phyloP scores from a whole-genome alignment of 2,329 filamentous ascomycete species.

The Chaetomium olivaceum region DNA sequence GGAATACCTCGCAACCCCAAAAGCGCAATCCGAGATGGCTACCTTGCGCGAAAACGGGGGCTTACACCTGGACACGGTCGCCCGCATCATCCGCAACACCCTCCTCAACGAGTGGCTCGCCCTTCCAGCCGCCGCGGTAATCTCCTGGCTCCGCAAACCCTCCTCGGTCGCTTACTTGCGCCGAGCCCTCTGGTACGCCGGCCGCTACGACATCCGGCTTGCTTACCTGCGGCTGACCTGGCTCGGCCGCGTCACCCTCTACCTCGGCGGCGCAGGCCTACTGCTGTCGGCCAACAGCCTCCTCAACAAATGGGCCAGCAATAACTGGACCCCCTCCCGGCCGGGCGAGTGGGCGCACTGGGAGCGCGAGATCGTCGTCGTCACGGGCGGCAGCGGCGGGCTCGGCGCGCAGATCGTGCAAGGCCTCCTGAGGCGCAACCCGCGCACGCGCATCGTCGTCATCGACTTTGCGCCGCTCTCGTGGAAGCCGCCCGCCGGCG shows the following conservation, averaged over 20 bases:
- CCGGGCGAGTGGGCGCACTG: conserved; percentile 39
- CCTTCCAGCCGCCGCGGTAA: conserved; percentile 22
- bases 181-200: conserved; percentile 11
- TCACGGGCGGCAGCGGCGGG: conserved; percentile 48
- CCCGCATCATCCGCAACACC: conserved; percentile 24
- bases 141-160: conserved; percentile 14
- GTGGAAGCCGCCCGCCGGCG: conserved; percentile 34
- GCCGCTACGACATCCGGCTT: conserved; percentile 14
- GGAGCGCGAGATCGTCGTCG: conserved; percentile 45
- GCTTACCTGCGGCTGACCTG: conserved; percentile 10
- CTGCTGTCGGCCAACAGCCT: conserved; percentile 24
- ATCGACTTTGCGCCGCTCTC: conserved; percentile 39
- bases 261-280: conserved; percentile 21
- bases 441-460: conserved; percentile 37
- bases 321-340: conserved; percentile 27
- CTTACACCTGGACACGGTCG: conserved; percentile 28
- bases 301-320: conserved; percentile 29
- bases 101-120: conserved; percentile 26
- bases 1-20: not conserved
- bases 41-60: conserved; percentile 22
- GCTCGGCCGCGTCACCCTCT: conserved; percentile 15
- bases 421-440: conserved; percentile 35
- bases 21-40: conserved; percentile 14
- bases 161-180: conserved; percentile 12
- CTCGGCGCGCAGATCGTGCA: conserved; percentile 43